Conservation (phyloP, 2,329 filamentous ascomycete genomes). For the Aureobasidium namibiae region DNA sequence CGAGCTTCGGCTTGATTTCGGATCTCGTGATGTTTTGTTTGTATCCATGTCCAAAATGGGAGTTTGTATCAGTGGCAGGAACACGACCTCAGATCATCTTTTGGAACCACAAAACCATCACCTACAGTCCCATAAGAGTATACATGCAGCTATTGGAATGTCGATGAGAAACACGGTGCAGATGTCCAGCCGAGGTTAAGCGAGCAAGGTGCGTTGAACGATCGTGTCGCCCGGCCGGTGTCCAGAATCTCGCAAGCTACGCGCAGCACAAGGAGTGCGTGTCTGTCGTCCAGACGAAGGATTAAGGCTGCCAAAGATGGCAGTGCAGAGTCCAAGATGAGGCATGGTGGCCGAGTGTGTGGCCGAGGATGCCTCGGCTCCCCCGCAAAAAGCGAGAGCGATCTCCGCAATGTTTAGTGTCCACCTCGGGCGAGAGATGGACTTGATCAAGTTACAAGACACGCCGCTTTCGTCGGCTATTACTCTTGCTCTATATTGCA, state of each 20-base stretch:
- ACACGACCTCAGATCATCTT: background rate
- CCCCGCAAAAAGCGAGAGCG: background rate
- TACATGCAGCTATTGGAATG: background rate
- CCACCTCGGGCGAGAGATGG: conserved; percentile 3
- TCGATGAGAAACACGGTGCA: too few relatives aligned
- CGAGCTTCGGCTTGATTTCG: background rate
- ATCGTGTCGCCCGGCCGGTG: background rate
- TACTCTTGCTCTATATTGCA: background rate
- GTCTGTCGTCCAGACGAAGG: background rate
- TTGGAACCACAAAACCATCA: background rate
- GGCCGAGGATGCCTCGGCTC: conserved; percentile 5
- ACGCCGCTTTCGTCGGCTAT: background rate
- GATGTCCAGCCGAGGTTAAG: background rate
- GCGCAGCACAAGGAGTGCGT: too few relatives aligned
- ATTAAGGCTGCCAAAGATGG: too few relatives aligned
- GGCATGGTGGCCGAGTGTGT: background rate
- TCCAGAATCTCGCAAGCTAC: background rate
- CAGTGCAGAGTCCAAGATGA: too few relatives aligned
- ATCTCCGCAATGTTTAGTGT: background rate
- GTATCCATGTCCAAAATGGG: background rate
- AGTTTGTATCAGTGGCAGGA: background rate
- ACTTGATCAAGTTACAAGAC: background rate
- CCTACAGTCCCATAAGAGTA: background rate
- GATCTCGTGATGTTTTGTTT: conserved; percentile 3
- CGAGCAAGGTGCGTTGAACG: background rate